These are phyloP conservation scores for Cadophora gregata DNA, from an alignment of 2,329 filamentous ascomycete species.

Conservation along the genomic window DNA sequence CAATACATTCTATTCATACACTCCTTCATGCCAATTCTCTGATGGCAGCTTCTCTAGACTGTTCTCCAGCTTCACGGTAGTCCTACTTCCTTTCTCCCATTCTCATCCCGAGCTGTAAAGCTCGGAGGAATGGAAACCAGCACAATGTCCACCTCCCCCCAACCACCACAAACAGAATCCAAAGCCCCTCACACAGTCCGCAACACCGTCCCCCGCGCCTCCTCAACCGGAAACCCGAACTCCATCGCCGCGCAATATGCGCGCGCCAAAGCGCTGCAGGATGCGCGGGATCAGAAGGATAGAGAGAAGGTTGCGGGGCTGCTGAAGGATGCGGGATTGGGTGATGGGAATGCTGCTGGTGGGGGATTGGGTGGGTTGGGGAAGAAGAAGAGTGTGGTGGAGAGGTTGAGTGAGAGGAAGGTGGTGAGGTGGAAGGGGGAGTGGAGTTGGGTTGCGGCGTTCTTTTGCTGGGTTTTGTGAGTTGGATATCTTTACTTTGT, in stretches of 20 bases:
- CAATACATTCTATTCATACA: not conserved
- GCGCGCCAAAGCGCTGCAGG: constrained; percentile 41
- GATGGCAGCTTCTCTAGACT: not conserved
- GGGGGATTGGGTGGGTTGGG: constrained; percentile 16
- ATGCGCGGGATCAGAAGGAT: constrained; percentile 36
- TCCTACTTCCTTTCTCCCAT: too few relatives aligned
- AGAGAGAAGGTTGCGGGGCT: constrained; percentile 30
- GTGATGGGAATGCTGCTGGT: not conserved
- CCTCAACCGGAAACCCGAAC: constrained; percentile 37
- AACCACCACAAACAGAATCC: not conserved
- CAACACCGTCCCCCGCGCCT: constrained; percentile 37
- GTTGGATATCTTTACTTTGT: constrained; percentile 20
- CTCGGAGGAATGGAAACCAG: not conserved
- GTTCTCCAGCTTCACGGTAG: not conserved
- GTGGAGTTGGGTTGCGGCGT: constrained; percentile 42
- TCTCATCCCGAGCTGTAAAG: too few relatives aligned
- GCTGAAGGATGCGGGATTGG: constrained; percentile 25
- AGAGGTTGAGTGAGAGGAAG: constrained; percentile 42
- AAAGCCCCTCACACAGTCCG: constrained; percentile 9
- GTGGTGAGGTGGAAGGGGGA: constrained; percentile 37
- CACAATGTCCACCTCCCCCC: constrained; percentile 11
- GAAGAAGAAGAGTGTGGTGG: constrained; percentile 37
- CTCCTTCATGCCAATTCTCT: not conserved
- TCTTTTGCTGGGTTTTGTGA: constrained; percentile 45
- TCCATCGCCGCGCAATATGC: constrained; percentile 44